Conservation (phyloP, 169 alveolate species). For the Toxoplasma gondii region DNA sequence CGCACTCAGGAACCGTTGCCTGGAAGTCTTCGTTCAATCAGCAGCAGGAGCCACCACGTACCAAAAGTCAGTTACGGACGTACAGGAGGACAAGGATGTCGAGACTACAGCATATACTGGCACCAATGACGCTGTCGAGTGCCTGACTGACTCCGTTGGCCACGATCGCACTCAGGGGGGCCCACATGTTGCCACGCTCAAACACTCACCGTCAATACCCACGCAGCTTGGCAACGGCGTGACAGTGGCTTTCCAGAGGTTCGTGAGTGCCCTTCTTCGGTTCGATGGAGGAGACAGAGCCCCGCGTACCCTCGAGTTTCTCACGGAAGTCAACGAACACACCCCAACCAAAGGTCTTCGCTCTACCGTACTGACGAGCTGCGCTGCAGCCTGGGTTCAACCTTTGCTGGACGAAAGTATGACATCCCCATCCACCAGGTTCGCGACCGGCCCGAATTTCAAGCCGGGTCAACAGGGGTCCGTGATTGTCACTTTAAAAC, state of each 20-base stretch:
- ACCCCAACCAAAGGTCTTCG: neutral
- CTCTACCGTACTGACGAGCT: neutral
- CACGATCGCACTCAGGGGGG: no score
- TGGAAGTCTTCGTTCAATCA: conserved; percentile 93
- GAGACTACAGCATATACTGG: no score
- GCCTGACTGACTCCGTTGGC: no score
- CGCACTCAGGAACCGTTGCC: conserved; percentile 96
- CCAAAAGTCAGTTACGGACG: no score
- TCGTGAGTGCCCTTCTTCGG: neutral
- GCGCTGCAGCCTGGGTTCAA: neutral
- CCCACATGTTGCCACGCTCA: no score
- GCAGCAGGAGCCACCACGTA: conserved; percentile 1
- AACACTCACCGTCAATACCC: neutral
- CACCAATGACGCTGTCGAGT: no score
- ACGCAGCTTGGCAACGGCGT: neutral
- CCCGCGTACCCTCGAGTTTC: neutral
- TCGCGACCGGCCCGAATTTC: no score
- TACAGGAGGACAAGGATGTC: no score
- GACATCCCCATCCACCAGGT: no score
- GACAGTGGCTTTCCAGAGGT: neutral
- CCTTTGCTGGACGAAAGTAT: neutral
- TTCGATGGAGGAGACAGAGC: neutral
- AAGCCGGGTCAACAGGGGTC: neutral
- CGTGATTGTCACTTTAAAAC: neutral
- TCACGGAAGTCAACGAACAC: neutral